Conservation (phyloP, 495 filamentous ascomycete genomes). For the Daldinia loculata region DNA sequence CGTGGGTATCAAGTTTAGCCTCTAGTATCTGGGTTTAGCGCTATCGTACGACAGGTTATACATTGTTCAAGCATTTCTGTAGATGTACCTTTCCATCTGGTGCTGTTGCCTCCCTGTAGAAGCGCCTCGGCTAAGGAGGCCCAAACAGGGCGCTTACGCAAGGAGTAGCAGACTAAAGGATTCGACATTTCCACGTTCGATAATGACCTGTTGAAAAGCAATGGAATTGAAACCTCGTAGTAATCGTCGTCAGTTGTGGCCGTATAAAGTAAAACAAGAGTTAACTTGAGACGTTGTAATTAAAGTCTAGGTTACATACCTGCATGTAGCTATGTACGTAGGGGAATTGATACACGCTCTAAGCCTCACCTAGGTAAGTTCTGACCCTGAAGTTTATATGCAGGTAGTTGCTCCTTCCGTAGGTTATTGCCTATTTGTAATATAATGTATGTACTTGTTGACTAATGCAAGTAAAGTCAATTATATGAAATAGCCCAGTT, state of each 20-base stretch:
- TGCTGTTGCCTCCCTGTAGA: constrained; percentile 39
- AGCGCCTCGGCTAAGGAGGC: constrained; percentile 56
- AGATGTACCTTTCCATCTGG: constrained; percentile 60
- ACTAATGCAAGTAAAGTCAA: neutral
- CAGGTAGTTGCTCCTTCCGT: neutral
- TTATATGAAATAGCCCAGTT: neutral
- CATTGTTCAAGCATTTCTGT: neutral
- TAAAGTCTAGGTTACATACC: too few species aligned
- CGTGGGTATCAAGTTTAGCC: constrained; percentile 59
- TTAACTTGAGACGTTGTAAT: neutral
- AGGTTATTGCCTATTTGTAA: neutral
- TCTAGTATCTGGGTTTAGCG: constrained; percentile 50
- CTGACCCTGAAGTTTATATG: neutral
- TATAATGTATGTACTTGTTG: neutral
- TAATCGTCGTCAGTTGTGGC: neutral
- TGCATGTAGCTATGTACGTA: neutral
- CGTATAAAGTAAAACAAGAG: neutral
- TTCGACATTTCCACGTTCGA: constrained; percentile 23
- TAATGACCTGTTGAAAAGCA: neutral
- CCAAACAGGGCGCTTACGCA: constrained; percentile 64
- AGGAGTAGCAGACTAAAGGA: constrained; percentile 61
- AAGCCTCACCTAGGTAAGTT: too few species aligned
- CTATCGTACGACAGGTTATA: neutral
- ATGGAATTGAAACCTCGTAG: neutral
- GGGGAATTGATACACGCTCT: neutral